Conservation (phyloP, 257 asterid species). For the Nicotiana tomentosiformis region DNA sequence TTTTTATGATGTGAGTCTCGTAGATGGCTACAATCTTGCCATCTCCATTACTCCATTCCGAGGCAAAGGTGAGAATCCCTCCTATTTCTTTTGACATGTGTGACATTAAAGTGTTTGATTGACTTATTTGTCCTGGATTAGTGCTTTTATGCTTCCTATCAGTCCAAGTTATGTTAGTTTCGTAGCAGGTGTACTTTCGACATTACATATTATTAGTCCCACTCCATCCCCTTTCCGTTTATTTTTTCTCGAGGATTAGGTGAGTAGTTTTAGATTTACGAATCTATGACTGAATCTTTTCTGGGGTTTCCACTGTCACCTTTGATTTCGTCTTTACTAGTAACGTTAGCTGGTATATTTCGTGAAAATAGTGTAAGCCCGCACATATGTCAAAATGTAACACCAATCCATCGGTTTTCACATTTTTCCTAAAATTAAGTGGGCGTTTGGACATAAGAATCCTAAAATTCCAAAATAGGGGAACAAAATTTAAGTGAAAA, state of each 20-base stretch:
- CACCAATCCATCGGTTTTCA: no score
- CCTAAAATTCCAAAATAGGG: no score
- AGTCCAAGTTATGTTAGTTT: background rate
- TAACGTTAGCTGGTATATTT: background rate
- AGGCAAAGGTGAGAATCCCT: constrained; percentile 47
- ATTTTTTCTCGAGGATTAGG: background rate
- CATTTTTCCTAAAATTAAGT: no score
- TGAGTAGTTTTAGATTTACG: background rate
- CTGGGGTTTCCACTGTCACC: background rate
- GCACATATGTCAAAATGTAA: no score
- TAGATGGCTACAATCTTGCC: constrained; percentile 87
- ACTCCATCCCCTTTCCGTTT: background rate
- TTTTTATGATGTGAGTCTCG: constrained; percentile 92
- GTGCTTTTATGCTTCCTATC: background rate
- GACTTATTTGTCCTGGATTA: background rate
- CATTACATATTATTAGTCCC: background rate
- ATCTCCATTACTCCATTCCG: constrained; percentile 66
- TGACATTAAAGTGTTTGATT: background rate
- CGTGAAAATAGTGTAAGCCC: no score
- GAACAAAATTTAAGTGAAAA: no score
- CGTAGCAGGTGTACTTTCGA: background rate
- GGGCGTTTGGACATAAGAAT: no score
- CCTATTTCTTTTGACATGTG: background rate
- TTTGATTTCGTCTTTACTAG: background rate
- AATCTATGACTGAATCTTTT: background rate